phyloP scores from a whole-genome alignment of 495 filamentous ascomycete species.

The Podospora comata region DNA sequence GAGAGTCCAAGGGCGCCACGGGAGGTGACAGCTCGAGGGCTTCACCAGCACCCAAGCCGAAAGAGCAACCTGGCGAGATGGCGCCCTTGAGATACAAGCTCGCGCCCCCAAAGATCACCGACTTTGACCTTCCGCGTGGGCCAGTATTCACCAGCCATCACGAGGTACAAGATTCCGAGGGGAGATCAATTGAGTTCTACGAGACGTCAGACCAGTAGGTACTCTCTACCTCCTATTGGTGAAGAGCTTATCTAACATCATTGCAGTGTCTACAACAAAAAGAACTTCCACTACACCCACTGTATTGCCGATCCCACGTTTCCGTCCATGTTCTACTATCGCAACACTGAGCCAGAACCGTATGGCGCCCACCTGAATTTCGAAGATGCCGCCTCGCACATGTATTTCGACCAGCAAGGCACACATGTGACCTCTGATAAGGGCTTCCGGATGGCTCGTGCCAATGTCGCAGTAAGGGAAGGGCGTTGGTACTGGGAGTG shows the following conservation, averaged over 20 bases:
- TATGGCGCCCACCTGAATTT: slow-evolving; percentile 81
- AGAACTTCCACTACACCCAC: slow-evolving; percentile 84
- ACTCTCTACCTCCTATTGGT: slow-evolving; percentile 1
- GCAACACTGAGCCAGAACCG: slow-evolving; percentile 80
- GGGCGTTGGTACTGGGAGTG: slow-evolving; percentile 94
- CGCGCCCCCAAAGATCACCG: slow-evolving; percentile 53
- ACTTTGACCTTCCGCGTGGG: slow-evolving; percentile 56
- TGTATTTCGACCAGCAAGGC: slow-evolving; percentile 61
- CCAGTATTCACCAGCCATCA: slow-evolving; percentile 54
- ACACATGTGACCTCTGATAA: slow-evolving; percentile 70
- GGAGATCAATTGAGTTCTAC: slow-evolving; percentile 52
- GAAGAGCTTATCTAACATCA: background rate
- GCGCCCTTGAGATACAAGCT: slow-evolving; percentile 57
- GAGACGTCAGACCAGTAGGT: slow-evolving; percentile 65
- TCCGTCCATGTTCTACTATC: slow-evolving; percentile 81
- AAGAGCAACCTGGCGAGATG: slow-evolving; percentile 43
- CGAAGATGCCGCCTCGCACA: slow-evolving; percentile 81
- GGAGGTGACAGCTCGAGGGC: slow-evolving; percentile 46
- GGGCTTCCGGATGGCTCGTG: slow-evolving; percentile 77
- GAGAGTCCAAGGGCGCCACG: slow-evolving; percentile 62
- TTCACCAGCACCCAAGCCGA: slow-evolving; percentile 56
- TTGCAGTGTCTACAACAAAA: slow-evolving; percentile 80
- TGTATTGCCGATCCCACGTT: slow-evolving; percentile 87
- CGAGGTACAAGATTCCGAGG: slow-evolving; percentile 43
- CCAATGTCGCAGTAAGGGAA: slow-evolving; percentile 88